Evolutionary conservation across 495 filamentous ascomycete species (phyloP), one percentile per base, ranked within the genome.

Genomic region (Chaetomidium leptoderma): DNA sequence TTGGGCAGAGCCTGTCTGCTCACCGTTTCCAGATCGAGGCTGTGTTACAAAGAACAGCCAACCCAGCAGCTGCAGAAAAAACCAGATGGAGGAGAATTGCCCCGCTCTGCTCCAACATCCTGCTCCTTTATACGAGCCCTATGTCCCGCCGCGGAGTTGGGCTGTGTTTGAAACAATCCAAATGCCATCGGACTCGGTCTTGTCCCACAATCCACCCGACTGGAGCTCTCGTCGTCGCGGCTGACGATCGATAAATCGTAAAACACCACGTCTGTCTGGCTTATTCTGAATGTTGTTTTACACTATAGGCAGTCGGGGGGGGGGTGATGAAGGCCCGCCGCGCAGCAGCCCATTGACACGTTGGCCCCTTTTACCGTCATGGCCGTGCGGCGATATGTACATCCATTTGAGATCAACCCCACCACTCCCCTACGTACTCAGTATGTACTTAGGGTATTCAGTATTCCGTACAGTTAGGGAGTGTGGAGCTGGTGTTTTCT

Each of bases 161-260:
- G 13, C 4, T 16, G 4, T 47, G 44, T 5, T 21, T 53, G 50
- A 53, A 53, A 53, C 50, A 53, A 3, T 35, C 40, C 9, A 42
- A 29, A 29, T 55, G 52, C 43, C 52, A 33, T 45, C 52, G 52
- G 52, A 55, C 52, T 35, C 40, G 19, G 36, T 19, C 14, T 45
- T 55, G 39, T 55, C 52, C 52, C 27, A 44, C 8, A 17, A 29
- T n/a, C 43, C 24, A 10, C 21, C 45, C 13, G 16, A 14, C 29
- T 4, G 26, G 27, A 5, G 6, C 0, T 26, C 23, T 44, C 23
- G 11, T 29, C 10, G 24, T 13, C 27, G 24, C 5, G 47, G 30
- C n/a, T 36, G 47, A 36, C 19, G 30, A 35, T 35, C 30, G 27
- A 48, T 13, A 13, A n/a, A n/a, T n/a, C n/a, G n/a, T n/a, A n/a